phyloP scores from a whole-genome alignment of 2,329 filamentous ascomycete species.

The Purpureocillium takamizusanense region DNA sequence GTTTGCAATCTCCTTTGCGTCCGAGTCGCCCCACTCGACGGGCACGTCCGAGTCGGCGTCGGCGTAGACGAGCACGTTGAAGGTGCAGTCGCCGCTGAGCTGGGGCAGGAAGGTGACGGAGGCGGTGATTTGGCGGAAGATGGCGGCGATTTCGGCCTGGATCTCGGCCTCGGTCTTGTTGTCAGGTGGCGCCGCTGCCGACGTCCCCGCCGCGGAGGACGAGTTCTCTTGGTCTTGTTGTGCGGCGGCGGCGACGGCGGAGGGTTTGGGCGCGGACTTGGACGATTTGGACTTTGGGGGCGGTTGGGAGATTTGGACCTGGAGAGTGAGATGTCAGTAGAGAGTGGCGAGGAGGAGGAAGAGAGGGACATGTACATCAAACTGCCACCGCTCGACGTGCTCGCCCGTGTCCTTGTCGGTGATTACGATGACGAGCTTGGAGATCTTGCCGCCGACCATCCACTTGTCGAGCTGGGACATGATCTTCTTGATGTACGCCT shows the following conservation, averaged over 20 bases:
- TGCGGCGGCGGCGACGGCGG: slow-evolving; percentile 33
- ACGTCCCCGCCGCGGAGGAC: slow-evolving; percentile 11
- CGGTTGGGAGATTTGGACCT: slow-evolving; percentile 16
- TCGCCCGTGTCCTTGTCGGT: slow-evolving; percentile 96
- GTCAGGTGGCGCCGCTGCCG: slow-evolving; percentile 28
- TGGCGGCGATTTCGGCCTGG: slow-evolving; percentile 88
- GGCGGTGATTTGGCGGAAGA: slow-evolving; percentile 96
- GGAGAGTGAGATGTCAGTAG: slow-evolving; percentile 4
- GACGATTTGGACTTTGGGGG: slow-evolving; percentile 29
- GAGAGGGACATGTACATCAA: slow-evolving; percentile 55
- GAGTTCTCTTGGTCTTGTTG: slow-evolving; percentile 75
- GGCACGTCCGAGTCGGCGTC: slow-evolving; percentile 95
- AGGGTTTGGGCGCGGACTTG: slow-evolving; percentile 29
- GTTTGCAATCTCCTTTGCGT: slow-evolving; percentile 91
- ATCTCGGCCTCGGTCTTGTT: slow-evolving; percentile 90
- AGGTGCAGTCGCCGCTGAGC: slow-evolving; percentile 83
- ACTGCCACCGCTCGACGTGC: slow-evolving; percentile 95
- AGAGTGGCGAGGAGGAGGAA: background rate
- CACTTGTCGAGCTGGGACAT: slow-evolving; percentile 96
- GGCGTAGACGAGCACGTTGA: slow-evolving; percentile 96
- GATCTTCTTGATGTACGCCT: slow-evolving; percentile 98
- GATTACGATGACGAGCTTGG: slow-evolving; percentile 92
- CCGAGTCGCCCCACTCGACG: slow-evolving; percentile 96
- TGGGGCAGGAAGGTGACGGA: slow-evolving; percentile 95
- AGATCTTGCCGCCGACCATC: slow-evolving; percentile 97